phyloP scores from a whole-genome alignment of 1,139 yeast species.

The Blastobotrys apis region DNA sequence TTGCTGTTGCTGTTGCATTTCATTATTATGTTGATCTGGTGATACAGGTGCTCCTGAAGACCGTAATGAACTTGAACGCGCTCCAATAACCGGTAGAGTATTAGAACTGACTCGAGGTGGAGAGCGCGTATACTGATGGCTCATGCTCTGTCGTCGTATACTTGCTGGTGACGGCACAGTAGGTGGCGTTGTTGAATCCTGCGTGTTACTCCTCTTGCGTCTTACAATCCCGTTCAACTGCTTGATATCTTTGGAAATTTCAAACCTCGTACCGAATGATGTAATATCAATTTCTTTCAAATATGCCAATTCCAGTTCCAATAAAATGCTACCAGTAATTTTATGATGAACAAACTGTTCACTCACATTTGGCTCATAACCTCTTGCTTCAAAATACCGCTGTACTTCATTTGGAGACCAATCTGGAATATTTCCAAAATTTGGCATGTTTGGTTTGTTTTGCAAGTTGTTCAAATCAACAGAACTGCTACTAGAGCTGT shows the following conservation, averaged over 20 bases:
- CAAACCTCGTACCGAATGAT: conserved; percentile 93
- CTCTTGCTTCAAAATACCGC: conserved; percentile 64
- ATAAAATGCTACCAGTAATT: conserved; percentile 77
- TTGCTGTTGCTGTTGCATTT: conserved; percentile 6
- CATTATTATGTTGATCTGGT: conserved; percentile 8
- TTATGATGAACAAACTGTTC: conserved; percentile 82
- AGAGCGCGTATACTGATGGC: conserved; percentile 9
- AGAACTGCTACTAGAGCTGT: conserved; percentile 2
- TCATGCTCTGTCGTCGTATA: conserved; percentile 11
- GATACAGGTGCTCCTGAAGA: background rate
- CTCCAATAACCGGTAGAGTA: background rate
- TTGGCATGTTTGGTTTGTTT: conserved; percentile 10
- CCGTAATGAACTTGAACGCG: conserved; percentile 7
- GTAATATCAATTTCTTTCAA: conserved; percentile 87
- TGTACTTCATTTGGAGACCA: conserved; percentile 91
- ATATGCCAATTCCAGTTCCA: conserved; percentile 80
- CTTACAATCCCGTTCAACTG: conserved; percentile 40
- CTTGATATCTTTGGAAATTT: conserved; percentile 84
- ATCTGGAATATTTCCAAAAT: conserved; percentile 24
- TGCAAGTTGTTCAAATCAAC: conserved; percentile 8
- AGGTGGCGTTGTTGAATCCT: background rate
- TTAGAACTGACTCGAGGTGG: conserved; percentile 1
- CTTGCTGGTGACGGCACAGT: conserved; percentile 6
- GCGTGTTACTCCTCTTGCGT: background rate
- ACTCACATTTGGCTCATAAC: conserved; percentile 69